Base-by-base conservation (phyloP, 2,329 filamentous ascomycete genomes). In the Cordyceps cateniannulata region DNA sequence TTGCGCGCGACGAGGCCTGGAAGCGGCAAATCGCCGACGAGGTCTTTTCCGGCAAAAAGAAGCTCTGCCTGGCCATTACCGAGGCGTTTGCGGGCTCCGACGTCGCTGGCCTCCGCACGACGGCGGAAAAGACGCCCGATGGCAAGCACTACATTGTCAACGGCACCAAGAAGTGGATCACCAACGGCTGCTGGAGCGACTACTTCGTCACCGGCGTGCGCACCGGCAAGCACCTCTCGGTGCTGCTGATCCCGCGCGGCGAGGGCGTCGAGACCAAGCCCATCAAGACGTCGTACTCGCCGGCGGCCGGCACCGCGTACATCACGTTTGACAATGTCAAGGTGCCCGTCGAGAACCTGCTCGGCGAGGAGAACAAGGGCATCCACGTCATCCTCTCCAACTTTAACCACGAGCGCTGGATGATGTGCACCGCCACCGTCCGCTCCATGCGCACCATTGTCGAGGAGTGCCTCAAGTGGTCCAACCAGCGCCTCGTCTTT, bases 381-480 rank as follows among this genome's bases (percentile, higher is more conserved):
- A 93, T 96, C 69, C 83, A 87, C 63, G 89, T 95, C 32, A 91
- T 96, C 69, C 77, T 95, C 70, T 85, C 83, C 75, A 96, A 96
- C 77, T 96, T 96, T 78, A 95, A 95, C 79, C 90, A 95, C 75
- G 90, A 92, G 77, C 83, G 89, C 35, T 91, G 88, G 81, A 87
- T 83, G 75, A 91, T 93, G 88, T 79, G 80, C 61, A 86, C 84
- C 66, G 85, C 77, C 55, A 84, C 86, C 3, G 80, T 87, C 62
- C 85, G 89, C 55, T 80, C 82, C 73, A 85, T 81, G 59, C 83
- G 90, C 64, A 81, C 82, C 1, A 83, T 93, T 16, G 86, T 91
- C 14, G 90, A 96, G 72, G 91, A 96, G 71, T 93, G 86, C 68
- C 77, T 96, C 64, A 95, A 95, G 73, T 96, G 92, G 91, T 81